Percentiles rank a stretch among this genome's conserved stretches.
phyloP scores from a whole-genome alignment of 2,329 filamentous ascomycete species.

The Fusarium staphyleae region DNA sequence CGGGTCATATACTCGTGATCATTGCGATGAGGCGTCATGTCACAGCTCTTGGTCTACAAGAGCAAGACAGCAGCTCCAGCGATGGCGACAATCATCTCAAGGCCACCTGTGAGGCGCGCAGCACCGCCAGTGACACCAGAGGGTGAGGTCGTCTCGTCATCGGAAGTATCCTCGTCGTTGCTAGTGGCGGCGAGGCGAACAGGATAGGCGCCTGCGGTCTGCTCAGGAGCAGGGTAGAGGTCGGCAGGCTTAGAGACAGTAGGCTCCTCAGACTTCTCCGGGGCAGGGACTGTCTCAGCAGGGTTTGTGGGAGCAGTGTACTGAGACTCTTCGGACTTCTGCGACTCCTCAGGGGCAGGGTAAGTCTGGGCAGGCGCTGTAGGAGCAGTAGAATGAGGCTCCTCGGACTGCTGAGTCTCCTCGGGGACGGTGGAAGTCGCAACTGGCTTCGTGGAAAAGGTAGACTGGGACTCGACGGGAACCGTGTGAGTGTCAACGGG shows the following conservation, averaged over 20 bases:
- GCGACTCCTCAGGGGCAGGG: not conserved
- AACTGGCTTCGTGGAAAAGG: too few species aligned
- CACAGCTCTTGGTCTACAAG: conserved; percentile 20
- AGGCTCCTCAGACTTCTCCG: not conserved
- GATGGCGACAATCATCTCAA: conserved; percentile 11
- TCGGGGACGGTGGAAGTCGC: not conserved
- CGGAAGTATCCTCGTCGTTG: too few species aligned
- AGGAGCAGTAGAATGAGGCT: not conserved
- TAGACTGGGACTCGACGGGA: too few species aligned
- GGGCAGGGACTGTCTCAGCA: not conserved
- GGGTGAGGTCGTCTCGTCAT: too few species aligned
- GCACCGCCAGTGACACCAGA: conserved; percentile 7
- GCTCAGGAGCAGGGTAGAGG: not conserved
- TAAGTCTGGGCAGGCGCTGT: not conserved
- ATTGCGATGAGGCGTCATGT: conserved; percentile 15
- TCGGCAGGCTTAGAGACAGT: not conserved
- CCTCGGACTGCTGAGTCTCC: not conserved
- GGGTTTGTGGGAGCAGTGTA: too few species aligned
- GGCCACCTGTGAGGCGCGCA: conserved; percentile 16
- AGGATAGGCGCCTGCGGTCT: not conserved
- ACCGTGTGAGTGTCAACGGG: too few species aligned
- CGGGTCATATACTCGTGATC: conserved; percentile 19
- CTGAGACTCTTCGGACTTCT: not conserved
- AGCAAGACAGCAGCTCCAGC: conserved; percentile 27
- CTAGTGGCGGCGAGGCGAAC: not conserved